phyloP scores from a whole-genome alignment of 106 monocot genomes.

The Ottelia alismoides region DNA sequence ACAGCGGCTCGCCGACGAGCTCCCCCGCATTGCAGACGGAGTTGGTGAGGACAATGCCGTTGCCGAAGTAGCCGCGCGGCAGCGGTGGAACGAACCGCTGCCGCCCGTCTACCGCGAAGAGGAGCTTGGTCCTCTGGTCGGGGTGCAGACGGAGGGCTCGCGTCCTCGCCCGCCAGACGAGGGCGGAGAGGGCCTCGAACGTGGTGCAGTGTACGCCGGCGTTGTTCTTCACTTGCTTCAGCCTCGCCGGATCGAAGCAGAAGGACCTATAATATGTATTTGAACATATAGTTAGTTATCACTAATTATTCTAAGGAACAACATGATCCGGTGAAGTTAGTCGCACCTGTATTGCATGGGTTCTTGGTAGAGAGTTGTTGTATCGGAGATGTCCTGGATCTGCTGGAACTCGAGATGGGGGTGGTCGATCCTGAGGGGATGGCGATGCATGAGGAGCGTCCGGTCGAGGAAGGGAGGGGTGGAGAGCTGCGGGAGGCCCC shows the following conservation, averaged over 20 bases:
- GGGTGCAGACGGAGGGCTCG: constrained; percentile 26
- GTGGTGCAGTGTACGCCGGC: constrained; percentile 33
- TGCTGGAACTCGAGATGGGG: constrained; percentile 57
- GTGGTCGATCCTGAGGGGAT: constrained; percentile 31
- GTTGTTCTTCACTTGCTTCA: constrained; percentile 20
- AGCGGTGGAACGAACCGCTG: constrained; percentile 50
- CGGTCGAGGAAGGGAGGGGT: constrained; percentile 58
- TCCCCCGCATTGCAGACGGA: constrained; percentile 35
- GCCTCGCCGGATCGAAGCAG: constrained; percentile 36
- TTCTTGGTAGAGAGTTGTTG: constrained; percentile 21
- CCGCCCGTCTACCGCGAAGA: constrained; percentile 76
- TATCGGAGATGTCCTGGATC: constrained; percentile 44
- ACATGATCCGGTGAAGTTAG: too few species aligned
- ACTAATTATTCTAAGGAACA: too few species aligned
- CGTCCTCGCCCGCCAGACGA: constrained; percentile 65
- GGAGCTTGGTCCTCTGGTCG: constrained; percentile 55
- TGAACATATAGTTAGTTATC: too few species aligned
- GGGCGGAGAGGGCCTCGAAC: constrained; percentile 57
- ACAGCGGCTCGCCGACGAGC: constrained; percentile 31
- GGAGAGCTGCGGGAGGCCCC: constrained; percentile 34
- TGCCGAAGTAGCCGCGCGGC: constrained; percentile 73
- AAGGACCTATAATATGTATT: constrained; percentile 65
- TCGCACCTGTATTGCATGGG: too few species aligned
- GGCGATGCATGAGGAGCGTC: constrained; percentile 29
- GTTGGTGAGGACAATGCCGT: constrained; percentile 77